Percentiles rank a stretch among this genome's conserved stretches.
These are phyloP conservation scores for Pestalotiopsis sp. DNA, from an alignment of 2,329 filamentous ascomycete genomes.

Conservation along the genomic window DNA sequence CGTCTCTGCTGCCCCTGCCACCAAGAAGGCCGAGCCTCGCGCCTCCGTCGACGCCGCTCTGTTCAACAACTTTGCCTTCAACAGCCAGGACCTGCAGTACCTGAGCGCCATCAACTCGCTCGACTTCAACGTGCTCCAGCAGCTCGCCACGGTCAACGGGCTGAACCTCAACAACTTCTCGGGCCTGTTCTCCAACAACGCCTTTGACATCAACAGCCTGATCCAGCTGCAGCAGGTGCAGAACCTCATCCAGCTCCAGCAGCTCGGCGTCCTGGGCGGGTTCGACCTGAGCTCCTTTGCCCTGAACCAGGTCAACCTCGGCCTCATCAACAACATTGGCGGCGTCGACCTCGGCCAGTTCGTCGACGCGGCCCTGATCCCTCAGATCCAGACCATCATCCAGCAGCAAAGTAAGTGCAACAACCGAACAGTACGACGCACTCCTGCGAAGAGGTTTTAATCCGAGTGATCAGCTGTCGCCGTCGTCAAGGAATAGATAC, in stretches of 20 bases:
- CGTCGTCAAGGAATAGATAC: slow-evolving; percentile 1
- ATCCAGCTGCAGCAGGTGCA: slow-evolving; percentile 40
- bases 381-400: slow-evolving; percentile 36
- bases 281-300: slow-evolving; percentile 48
- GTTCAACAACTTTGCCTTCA: slow-evolving; percentile 33
- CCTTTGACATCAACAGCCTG: slow-evolving; percentile 49
- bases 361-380: slow-evolving; percentile 29
- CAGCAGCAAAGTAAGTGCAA: slow-evolving; percentile 20
- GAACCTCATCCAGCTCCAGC: slow-evolving; percentile 36
- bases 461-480: neutral
- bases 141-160: slow-evolving; percentile 42
- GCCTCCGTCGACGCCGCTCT: slow-evolving; percentile 33
- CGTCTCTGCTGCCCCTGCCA: slow-evolving; percentile 44
- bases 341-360: slow-evolving; percentile 35
- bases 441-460: neutral
- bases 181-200: slow-evolving; percentile 46
- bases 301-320: slow-evolving; percentile 43
- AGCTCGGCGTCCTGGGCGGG: slow-evolving; percentile 46
- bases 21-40: slow-evolving; percentile 26
- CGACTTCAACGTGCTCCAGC: slow-evolving; percentile 30
- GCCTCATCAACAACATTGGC: slow-evolving; percentile 39
- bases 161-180: slow-evolving; percentile 37
- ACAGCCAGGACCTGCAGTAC: slow-evolving; percentile 40
- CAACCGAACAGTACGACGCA: neutral
- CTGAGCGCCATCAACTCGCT: slow-evolving; percentile 36